Conservation (phyloP, 1,284 basidiomycete genomes). For the Lentinula novae-zelandiae region DNA sequence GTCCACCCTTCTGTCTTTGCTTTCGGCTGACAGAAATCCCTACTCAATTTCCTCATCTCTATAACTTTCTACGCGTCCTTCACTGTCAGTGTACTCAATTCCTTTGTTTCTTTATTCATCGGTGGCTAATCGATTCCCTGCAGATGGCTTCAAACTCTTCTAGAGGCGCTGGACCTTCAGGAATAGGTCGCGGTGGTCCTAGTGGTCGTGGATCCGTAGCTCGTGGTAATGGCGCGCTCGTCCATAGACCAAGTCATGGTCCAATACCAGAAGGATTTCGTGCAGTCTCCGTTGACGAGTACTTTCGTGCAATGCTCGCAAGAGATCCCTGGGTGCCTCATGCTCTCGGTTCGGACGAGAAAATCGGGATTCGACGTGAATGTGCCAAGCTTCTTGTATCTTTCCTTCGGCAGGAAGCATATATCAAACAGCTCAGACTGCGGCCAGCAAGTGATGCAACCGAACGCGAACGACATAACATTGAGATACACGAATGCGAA, state of each 20-base stretch:
- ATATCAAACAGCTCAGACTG: background rate
- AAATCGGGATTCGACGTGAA: constrained; percentile 18
- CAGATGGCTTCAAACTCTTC: constrained; percentile 6
- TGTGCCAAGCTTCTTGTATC: constrained; percentile 20
- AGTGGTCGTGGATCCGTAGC: background rate
- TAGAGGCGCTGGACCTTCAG: background rate
- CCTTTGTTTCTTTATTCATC: constrained; percentile 1
- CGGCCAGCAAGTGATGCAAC: background rate
- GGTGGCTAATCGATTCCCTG: background rate
- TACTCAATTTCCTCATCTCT: background rate
- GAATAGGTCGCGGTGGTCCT: constrained; percentile 1
- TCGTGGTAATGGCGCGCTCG: background rate
- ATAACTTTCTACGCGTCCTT: background rate
- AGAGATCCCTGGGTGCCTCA: constrained; percentile 23
- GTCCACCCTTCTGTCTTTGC: background rate
- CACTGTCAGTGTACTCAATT: background rate
- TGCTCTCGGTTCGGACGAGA: constrained; percentile 20
- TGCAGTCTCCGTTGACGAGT: constrained; percentile 6
- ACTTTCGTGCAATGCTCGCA: constrained; percentile 12
- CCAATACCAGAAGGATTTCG: background rate
- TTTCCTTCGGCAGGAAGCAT: constrained; percentile 20
- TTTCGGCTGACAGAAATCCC: background rate
- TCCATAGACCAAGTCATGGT: background rate
- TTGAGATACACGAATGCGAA: constrained; percentile 19
- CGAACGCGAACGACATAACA: constrained; percentile 6